Percentiles rank a stretch among this genome's conserved stretches.
Evolutionary conservation across 169 alveolate species (phyloP).

Genomic region (Cryptosporidium ryanae): DNA sequence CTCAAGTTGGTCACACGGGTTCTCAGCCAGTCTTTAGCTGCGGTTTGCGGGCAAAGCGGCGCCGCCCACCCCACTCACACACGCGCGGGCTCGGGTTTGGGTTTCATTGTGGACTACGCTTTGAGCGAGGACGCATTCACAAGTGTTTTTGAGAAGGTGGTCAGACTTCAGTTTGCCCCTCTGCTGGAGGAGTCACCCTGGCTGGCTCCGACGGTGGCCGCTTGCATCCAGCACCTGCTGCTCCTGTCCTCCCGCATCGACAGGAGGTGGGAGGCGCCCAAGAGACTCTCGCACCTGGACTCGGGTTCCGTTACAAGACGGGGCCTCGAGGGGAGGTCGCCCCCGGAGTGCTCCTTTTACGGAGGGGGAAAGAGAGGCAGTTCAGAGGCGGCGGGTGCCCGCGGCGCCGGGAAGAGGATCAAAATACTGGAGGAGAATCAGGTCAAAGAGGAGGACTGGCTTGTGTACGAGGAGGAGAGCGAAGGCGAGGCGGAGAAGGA

Average conservation of each 20-base stretch:
- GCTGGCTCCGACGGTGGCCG: constrained; percentile 25
- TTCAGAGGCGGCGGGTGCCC: no score
- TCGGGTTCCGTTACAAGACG: no score
- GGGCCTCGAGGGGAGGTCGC: neutral
- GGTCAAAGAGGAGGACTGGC: constrained; percentile 59
- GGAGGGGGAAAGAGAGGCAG: constrained; percentile 1
- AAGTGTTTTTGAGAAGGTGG: neutral
- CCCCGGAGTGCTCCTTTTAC: constrained; percentile 8
- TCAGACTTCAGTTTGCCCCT: constrained; percentile 18
- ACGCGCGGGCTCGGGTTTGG: neutral
- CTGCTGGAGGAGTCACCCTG: constrained; percentile 39
- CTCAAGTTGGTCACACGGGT: neutral
- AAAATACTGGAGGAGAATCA: constrained; percentile 40
- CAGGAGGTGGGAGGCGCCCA: constrained; percentile 27
- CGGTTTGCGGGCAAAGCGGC: neutral
- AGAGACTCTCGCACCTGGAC: constrained; percentile 14
- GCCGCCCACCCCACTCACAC: no score
- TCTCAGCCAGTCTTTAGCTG: constrained; percentile 18
- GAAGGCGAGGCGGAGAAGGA: neutral
- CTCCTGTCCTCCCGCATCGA: constrained; percentile 5
- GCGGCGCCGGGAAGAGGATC: constrained; percentile 4
- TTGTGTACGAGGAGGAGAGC: constrained; percentile 14
- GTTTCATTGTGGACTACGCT: neutral
- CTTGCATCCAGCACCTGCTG: constrained; percentile 29
- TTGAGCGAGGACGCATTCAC: constrained; percentile 3